Evolutionary conservation across 2,329 filamentous ascomycete species (phyloP), one percentile per base, ranked within the genome.

Genomic region (Phoma sp.): DNA sequence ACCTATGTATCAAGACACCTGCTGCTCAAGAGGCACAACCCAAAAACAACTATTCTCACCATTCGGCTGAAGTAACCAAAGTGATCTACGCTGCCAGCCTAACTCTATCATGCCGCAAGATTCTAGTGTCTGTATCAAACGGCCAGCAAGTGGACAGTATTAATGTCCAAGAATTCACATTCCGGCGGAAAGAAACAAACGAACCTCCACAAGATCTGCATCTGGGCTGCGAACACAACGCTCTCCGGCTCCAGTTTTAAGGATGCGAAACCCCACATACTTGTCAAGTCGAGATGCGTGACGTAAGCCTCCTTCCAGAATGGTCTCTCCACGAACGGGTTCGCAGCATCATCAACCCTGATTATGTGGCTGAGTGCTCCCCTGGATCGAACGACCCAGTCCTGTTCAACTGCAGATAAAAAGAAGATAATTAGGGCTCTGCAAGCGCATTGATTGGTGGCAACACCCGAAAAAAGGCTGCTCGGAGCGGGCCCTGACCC

Each of bases 401-500:
- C 50, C 15, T 42, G 11, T 32, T 42, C 42, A 47, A 47, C 32
- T 34, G 33, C 38, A 39, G 28, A 29, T n/a, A n/a, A n/a, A n/a
- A n/a, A n/a, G n/a, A n/a, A n/a, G n/a, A n/a, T n/a, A n/a, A n/a
- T n/a, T n/a, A n/a, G n/a, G n/a, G n/a, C n/a, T n/a, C n/a, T 30
- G 12, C 29, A 10, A 15, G 7, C 23, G 23, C 51, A 28, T 2
- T 54, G 45, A 54, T 49, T 54, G 51, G 51, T 39, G 39, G 23
- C 40, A 38, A 15, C 17, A 10, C 15, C 10, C 18, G 15, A n/a
- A 34, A 42, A 37, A 11, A 29, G n/a, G 36, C 18, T 26, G 33
- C 29, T 14, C 23, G 37, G 21, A 45, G 17, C 38, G 42, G 51
- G 49, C 51, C 51, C 51, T 48, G 51, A 39, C 28, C 43, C 51